Evolutionary conservation across 305 asterid species (phyloP).

Genomic region (Caryopteris hybrid): DNA sequence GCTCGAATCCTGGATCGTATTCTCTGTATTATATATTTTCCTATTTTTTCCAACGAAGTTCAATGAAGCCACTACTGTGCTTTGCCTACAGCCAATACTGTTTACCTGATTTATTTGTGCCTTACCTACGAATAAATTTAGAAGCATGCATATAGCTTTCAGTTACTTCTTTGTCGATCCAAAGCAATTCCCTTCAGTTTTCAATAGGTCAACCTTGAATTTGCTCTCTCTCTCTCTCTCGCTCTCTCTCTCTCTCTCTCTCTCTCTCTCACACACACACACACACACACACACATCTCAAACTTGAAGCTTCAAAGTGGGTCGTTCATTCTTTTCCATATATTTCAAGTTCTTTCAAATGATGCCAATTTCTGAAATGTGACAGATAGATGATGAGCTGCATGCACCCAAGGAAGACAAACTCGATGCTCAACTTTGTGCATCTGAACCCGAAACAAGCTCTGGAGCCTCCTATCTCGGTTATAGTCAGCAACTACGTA

Average conservation of each 20-base stretch:
- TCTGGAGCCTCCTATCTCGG: conserved; percentile 13
- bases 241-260: no score
- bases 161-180: background rate
- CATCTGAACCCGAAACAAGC: conserved; percentile 25
- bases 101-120: background rate
- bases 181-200: background rate
- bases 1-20: background rate
- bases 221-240: background rate
- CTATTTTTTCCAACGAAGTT: background rate
- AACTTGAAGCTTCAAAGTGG: background rate
- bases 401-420: conserved; percentile 25
- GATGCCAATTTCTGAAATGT: conserved; percentile 12
- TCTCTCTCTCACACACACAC: background rate
- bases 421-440: conserved; percentile 18
- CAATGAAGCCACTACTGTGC: background rate
- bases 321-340: background rate
- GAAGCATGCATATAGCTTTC: background rate
- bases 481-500: conserved; percentile 19
- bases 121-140: background rate
- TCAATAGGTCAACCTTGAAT: background rate
- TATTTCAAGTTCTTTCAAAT: background rate
- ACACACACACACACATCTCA: background rate
- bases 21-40: background rate
- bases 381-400: conserved; percentile 45
- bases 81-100: background rate